Conservation (phyloP, 2,329 filamentous ascomycete species). For the Alternaria gaisen region DNA sequence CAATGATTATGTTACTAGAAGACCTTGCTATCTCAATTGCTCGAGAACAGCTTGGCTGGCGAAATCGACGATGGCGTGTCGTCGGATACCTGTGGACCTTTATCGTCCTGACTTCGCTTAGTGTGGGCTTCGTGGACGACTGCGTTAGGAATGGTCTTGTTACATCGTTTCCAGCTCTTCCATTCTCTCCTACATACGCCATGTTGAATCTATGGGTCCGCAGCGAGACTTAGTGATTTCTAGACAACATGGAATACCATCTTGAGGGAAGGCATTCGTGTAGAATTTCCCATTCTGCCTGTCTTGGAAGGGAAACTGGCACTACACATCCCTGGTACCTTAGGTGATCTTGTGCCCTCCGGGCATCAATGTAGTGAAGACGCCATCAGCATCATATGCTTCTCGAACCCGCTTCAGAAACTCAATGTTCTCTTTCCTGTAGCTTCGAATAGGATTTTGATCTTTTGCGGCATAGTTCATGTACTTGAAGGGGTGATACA, state of each 20-base stretch:
- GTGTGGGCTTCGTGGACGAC: background rate
- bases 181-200: background rate
- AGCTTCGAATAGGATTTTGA: slow-evolving; percentile 52
- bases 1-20: background rate
- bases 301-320: background rate
- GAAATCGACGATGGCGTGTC: background rate
- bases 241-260: background rate
- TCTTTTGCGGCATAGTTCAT: slow-evolving; percentile 58
- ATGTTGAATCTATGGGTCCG: background rate
- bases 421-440: slow-evolving; percentile 47
- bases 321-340: background rate
- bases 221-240: background rate
- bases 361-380: slow-evolving; percentile 47
- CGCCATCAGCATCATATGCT: slow-evolving; percentile 49
- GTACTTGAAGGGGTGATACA: slow-evolving; percentile 48
- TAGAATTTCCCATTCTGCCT: background rate
- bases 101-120: slow-evolving; percentile 37
- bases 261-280: background rate
- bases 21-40: background rate
- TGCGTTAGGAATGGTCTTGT: background rate
- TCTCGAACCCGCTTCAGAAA: slow-evolving; percentile 39
- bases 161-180: background rate
- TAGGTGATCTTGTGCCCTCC: background rate
- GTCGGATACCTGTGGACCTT: background rate
- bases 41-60: background rate